phyloP scores from a whole-genome alignment of 2,329 filamentous ascomycete genomes.

The Thelonectria rubi region DNA sequence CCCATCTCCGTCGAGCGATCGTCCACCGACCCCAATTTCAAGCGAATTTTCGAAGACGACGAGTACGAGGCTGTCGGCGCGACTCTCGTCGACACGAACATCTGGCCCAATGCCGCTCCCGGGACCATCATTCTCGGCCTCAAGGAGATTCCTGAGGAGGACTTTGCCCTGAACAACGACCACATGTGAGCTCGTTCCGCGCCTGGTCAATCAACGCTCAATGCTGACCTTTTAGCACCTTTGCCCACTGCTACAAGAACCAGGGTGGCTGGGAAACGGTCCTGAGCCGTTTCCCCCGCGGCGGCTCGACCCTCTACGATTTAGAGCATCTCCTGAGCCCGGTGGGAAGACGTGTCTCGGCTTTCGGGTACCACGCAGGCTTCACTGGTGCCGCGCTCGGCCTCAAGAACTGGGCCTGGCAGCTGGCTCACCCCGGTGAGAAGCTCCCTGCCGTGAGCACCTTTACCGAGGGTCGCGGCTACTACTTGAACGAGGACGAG shows the following conservation, averaged over 20 bases:
- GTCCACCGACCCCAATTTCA: constrained; percentile 56
- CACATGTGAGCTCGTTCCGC: constrained; percentile 27
- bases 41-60: constrained; percentile 70
- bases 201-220: not conserved
- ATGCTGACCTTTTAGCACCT: constrained; percentile 60
- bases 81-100: constrained; percentile 70
- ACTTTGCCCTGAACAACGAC: constrained; percentile 54
- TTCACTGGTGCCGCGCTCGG: constrained; percentile 79
- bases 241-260: constrained; percentile 79
- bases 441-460: constrained; percentile 63
- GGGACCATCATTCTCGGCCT: constrained; percentile 79
- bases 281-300: constrained; percentile 80
- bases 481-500: constrained; percentile 74
- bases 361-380: constrained; percentile 79
- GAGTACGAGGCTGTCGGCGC: constrained; percentile 72
- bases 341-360: constrained; percentile 76
- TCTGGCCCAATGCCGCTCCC: constrained; percentile 72
- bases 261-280: constrained; percentile 83
- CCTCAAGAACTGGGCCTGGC: constrained; percentile 84
- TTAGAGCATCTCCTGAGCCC: constrained; percentile 75
- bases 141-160: constrained; percentile 82
- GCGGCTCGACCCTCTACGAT: constrained; percentile 71
- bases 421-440: constrained; percentile 75
- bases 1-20: constrained; percentile 71
- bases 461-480: constrained; percentile 59